A percentile compares a stretch with the other conserved stretches of the same genome.
Conservation (phyloP, 2,329 filamentous ascomycete species). For the Fusarium haematococcum region DNA sequence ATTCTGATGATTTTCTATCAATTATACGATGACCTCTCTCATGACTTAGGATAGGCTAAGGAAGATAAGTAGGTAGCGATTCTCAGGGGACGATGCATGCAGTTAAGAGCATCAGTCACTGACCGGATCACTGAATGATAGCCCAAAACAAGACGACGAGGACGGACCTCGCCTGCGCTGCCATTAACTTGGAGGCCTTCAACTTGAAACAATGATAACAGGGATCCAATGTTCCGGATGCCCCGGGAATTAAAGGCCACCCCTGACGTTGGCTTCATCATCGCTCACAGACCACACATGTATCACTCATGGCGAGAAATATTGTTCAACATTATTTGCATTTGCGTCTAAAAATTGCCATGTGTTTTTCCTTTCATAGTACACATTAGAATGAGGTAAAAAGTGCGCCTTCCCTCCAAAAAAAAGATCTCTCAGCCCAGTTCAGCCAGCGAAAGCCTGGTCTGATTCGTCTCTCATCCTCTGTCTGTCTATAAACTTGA, state of each 20-base stretch:
- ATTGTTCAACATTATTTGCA: constrained; percentile 34
- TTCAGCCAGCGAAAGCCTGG: constrained; percentile 38
- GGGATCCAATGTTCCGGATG: neutral
- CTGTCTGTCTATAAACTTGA: constrained; percentile 23
- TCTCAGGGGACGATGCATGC: neutral
- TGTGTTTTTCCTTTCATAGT: constrained; percentile 44
- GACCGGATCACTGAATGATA: neutral
- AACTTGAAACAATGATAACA: neutral
- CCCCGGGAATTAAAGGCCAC: neutral
- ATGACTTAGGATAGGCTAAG: neutral
- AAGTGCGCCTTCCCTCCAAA: constrained; percentile 26
- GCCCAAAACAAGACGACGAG: too few species aligned
- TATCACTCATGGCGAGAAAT: neutral
- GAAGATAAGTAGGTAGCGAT: neutral
- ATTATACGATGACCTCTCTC: neutral
- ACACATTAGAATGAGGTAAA: constrained; percentile 43
- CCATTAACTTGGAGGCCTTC: neutral
- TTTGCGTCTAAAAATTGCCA: constrained; percentile 41
- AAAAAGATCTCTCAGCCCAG: constrained; percentile 29
- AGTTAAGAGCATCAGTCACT: neutral
- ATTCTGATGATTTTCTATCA: neutral
- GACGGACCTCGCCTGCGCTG: neutral
- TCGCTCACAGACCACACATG: neutral
- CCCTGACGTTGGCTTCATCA: neutral
- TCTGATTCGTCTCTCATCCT: constrained; percentile 27